A percentile compares a stretch with the other conserved stretches of the same genome.
Evolutionary conservation across 2,329 filamentous ascomycete species (phyloP).

Genomic region (Hypomyces perniciosus): DNA sequence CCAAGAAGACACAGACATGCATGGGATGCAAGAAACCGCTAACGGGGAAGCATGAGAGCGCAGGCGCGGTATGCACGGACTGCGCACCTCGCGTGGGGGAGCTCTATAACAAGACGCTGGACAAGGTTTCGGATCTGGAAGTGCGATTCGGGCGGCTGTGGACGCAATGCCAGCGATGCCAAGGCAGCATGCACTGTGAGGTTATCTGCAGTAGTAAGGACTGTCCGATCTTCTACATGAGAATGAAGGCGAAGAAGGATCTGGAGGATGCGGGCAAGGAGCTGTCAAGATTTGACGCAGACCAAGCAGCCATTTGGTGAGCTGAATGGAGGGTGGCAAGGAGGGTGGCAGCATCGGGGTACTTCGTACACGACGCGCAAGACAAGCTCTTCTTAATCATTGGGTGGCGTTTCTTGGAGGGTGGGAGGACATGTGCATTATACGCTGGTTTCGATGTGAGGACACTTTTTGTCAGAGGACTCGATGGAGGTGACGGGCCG

Average conservation of each 20-base stretch:
- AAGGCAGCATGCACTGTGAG: slow-evolving; percentile 96
- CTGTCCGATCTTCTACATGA: slow-evolving; percentile 99
- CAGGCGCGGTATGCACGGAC: slow-evolving; percentile 81
- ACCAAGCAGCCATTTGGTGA: slow-evolving; percentile 60
- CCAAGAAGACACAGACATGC: slow-evolving; percentile 95
- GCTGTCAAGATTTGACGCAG: slow-evolving; percentile 79
- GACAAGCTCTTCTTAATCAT: neutral
- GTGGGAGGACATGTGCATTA: slow-evolving; percentile 6
- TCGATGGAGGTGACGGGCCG: neutral
- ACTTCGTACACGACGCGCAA: neutral
- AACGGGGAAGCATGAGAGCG: slow-evolving; percentile 67
- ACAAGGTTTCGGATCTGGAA: slow-evolving; percentile 85
- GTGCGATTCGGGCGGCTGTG: slow-evolving; percentile 87
- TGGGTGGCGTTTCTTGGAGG: slow-evolving; percentile 5
- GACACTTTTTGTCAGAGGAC: neutral
- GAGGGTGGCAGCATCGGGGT: neutral
- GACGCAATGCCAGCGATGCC: slow-evolving; percentile 97
- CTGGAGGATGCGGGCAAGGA: slow-evolving; percentile 93
- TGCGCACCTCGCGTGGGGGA: slow-evolving; percentile 83
- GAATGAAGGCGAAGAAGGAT: slow-evolving; percentile 99
- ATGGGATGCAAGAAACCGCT: slow-evolving; percentile 99
- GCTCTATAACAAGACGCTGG: slow-evolving; percentile 85
- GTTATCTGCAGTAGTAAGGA: slow-evolving; percentile 96
- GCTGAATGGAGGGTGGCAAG: neutral
- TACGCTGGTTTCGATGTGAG: slow-evolving; percentile 9